Evolutionary conservation across 805 yeast genomes (phyloP).

Genomic region (Cyberlindnera japonica): DNA sequence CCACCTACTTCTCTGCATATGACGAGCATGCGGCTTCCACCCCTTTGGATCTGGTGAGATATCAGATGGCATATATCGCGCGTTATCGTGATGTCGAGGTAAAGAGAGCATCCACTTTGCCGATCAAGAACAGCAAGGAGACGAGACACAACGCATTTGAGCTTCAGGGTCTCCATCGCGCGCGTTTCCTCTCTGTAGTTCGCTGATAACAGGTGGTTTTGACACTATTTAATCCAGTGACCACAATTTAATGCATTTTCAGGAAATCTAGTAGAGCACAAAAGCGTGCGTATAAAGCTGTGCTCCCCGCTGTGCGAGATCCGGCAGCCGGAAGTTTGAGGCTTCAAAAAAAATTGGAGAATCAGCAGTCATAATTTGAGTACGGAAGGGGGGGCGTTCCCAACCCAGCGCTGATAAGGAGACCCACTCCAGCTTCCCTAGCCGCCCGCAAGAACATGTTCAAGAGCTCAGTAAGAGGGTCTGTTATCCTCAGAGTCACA

Average conservation of each 20-base stretch:
- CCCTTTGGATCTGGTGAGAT: conserved; percentile 13
- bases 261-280: no score
- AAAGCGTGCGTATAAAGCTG: no score
- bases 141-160: conserved; percentile 5
- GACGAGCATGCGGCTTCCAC: conserved; percentile 8
- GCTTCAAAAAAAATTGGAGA: no score
- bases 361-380: no score
- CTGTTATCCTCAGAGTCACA: not conserved
- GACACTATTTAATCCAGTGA: no score
- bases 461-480: not conserved
- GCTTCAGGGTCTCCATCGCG: conserved; percentile 3
- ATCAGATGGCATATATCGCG: conserved; percentile 14
- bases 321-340: no score
- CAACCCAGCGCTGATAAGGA: no score
- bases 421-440: no score
- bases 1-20: conserved; percentile 14
- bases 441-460: no score
- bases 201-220: not conserved
- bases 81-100: conserved; percentile 12
- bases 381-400: no score
- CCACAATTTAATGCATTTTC: no score
- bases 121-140: conserved; percentile 4
- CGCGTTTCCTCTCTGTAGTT: conserved; percentile 16
- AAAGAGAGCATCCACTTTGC: conserved; percentile 22
- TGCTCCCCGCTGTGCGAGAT: no score